phyloP scores from a whole-genome alignment of 2,329 filamentous ascomycete genomes.

The Eutypa lata region DNA sequence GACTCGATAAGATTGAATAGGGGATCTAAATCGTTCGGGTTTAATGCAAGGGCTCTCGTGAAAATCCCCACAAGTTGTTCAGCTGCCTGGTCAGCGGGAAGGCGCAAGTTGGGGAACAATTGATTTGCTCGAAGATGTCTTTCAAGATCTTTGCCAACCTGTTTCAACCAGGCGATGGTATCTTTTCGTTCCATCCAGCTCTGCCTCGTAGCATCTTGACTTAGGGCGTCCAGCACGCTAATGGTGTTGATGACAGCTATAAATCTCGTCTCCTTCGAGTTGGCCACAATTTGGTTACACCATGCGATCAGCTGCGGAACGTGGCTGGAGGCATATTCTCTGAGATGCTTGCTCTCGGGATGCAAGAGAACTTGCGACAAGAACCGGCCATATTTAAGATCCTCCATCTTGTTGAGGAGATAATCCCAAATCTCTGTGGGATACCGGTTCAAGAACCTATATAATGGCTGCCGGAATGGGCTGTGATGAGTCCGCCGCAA shows the following conservation, averaged over 20 bases:
- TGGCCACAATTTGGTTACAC: conserved; percentile 60
- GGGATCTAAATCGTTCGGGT: conserved; percentile 74
- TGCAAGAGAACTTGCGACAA: conserved; percentile 83
- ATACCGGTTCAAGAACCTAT: conserved; percentile 92
- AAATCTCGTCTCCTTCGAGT: conserved; percentile 66
- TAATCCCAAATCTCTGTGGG: conserved; percentile 82
- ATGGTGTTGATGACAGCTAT: conserved; percentile 81
- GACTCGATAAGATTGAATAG: conserved; percentile 82
- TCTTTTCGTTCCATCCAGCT: conserved; percentile 71
- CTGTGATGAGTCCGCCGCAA: conserved; percentile 85
- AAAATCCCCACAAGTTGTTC: conserved; percentile 86
- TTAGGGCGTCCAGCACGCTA: conserved; percentile 78
- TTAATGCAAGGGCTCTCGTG: conserved; percentile 72
- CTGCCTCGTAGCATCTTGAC: conserved; percentile 59
- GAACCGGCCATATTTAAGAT: conserved; percentile 85
- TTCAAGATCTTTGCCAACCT: conserved; percentile 75
- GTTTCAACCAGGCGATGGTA: conserved; percentile 57
- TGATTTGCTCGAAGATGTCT: conserved; percentile 66
- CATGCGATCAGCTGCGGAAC: conserved; percentile 68
- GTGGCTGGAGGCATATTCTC: conserved; percentile 71
- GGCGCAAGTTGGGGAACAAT: conserved; percentile 68
- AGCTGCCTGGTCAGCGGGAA: conserved; percentile 84
- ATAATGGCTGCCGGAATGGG: conserved; percentile 85
- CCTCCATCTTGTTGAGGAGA: conserved; percentile 74
- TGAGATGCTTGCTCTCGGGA: conserved; percentile 68